Conservation (phyloP, 2,329 filamentous ascomycete species). For the Taxawa tesnikishii region DNA sequence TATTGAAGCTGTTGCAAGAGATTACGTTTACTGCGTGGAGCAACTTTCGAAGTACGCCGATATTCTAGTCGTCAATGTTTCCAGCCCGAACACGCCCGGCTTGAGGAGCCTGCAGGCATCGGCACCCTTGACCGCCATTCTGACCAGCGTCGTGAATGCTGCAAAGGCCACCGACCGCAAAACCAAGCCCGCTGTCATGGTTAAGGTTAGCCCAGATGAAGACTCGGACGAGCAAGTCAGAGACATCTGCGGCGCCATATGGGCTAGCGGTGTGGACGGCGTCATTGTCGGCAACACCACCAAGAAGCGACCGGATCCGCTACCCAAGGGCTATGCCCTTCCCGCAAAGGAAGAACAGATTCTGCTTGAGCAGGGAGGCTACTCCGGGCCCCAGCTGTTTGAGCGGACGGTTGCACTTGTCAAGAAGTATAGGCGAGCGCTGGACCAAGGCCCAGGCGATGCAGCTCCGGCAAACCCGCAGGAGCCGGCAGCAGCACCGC, state of each 20-base stretch:
- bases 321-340: slow-evolving; percentile 55
- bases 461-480: slow-evolving; percentile 4
- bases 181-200: slow-evolving; percentile 75
- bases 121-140: slow-evolving; percentile 67
- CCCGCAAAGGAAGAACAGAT: slow-evolving; percentile 53
- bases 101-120: slow-evolving; percentile 75
- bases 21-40: slow-evolving; percentile 83
- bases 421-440: slow-evolving; percentile 53
- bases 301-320: slow-evolving; percentile 60
- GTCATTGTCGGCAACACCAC: slow-evolving; percentile 98
- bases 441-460: slow-evolving; percentile 31
- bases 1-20: slow-evolving; percentile 63
- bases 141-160: slow-evolving; percentile 71
- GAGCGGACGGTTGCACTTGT: slow-evolving; percentile 68
- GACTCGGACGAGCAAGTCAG: slow-evolving; percentile 72
- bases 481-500: slow-evolving; percentile 2
- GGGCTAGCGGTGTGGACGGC: slow-evolving; percentile 76
- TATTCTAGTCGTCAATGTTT: slow-evolving; percentile 95
- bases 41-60: slow-evolving; percentile 80
- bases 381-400: slow-evolving; percentile 84
- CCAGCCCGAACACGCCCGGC: slow-evolving; percentile 89
- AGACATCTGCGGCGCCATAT: slow-evolving; percentile 79
- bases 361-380: slow-evolving; percentile 70
- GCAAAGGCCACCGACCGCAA: slow-evolving; percentile 57
- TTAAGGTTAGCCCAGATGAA: slow-evolving; percentile 95